phyloP scores from a whole-genome alignment of 495 filamentous ascomycete genomes.

The Filosporella fistucella region DNA sequence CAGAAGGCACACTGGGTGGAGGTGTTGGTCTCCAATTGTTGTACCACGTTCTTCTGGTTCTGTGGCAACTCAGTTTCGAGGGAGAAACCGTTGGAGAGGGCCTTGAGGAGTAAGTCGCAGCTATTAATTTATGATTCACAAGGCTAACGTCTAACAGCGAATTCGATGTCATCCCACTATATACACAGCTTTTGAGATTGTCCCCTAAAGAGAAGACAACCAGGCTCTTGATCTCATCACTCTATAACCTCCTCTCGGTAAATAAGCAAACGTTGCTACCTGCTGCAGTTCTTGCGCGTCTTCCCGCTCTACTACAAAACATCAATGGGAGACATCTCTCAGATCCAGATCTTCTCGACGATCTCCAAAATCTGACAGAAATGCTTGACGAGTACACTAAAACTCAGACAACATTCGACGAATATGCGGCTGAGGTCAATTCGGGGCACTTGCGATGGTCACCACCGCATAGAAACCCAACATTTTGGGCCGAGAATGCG shows the following conservation, averaged over 20 bases:
- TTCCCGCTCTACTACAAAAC: slow-evolving; percentile 77
- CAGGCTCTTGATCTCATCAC: slow-evolving; percentile 79
- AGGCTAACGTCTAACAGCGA: slow-evolving; percentile 47
- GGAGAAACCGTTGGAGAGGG: slow-evolving; percentile 77
- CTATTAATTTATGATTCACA: background rate
- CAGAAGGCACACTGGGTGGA: slow-evolving; percentile 65
- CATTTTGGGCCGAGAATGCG: slow-evolving; percentile 96
- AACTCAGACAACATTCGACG: slow-evolving; percentile 94
- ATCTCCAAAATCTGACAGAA: slow-evolving; percentile 68
- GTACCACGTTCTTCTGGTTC: slow-evolving; percentile 85
- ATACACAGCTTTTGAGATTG: slow-evolving; percentile 80
- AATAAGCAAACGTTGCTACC: slow-evolving; percentile 79
- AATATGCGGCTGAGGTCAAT: slow-evolving; percentile 86
- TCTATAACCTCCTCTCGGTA: slow-evolving; percentile 75
- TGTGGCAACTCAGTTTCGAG: slow-evolving; percentile 97
- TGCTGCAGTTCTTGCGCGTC: slow-evolving; percentile 72
- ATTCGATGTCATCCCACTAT: slow-evolving; percentile 87
- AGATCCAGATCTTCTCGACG: slow-evolving; percentile 85
- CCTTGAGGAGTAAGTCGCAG: slow-evolving; percentile 64
- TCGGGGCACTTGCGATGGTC: slow-evolving; percentile 92
- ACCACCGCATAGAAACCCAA: slow-evolving; percentile 83
- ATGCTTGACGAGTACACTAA: slow-evolving; percentile 91
- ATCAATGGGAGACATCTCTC: slow-evolving; percentile 77
- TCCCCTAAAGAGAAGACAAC: slow-evolving; percentile 99
- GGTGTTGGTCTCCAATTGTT: slow-evolving; percentile 89